These are phyloP conservation scores for Penicillium crystallinum DNA, from an alignment of 495 filamentous ascomycete species.

Conservation along the genomic window DNA sequence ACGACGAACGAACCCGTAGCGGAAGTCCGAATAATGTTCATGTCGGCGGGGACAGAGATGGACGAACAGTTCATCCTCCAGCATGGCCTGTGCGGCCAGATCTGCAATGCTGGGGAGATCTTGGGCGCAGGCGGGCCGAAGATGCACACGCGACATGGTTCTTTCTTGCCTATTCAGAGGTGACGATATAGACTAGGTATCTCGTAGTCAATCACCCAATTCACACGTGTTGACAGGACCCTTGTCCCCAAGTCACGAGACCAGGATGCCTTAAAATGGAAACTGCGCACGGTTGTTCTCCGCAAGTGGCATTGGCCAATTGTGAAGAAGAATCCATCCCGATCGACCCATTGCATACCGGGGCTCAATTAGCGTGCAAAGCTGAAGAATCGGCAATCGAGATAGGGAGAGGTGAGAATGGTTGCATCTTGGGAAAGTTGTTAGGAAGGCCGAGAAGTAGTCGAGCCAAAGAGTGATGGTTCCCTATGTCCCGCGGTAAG, in stretches of 20 bases:
- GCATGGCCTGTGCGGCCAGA: slow-evolving; percentile 13
- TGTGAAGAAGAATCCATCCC: neutral
- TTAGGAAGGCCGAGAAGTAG: too few relatives aligned
- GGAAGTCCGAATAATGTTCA: slow-evolving; percentile 10
- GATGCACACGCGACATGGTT: neutral
- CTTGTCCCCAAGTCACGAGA: neutral
- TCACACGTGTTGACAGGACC: neutral
- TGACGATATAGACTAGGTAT: too few relatives aligned
- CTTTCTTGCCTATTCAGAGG: too few relatives aligned
- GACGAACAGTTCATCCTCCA: slow-evolving; percentile 14
- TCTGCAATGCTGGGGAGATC: slow-evolving; percentile 14
- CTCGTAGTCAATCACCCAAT: too few relatives aligned
- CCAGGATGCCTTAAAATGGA: neutral
- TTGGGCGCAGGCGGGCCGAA: slow-evolving; percentile 1
- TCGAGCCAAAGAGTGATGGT: too few relatives aligned
- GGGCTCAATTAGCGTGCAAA: neutral
- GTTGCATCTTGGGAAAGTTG: neutral
- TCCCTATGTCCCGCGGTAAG: too few relatives aligned
- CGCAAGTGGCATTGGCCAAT: neutral
- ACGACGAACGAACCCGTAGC: slow-evolving; percentile 9
- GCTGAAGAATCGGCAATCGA: neutral
- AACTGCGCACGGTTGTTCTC: neutral
- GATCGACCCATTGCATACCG: neutral
- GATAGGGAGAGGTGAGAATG: neutral
- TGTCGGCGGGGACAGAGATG: slow-evolving; percentile 12